phyloP scores from a whole-genome alignment of 192 early-diverging fungal species.

The Backusella australiensis region DNA sequence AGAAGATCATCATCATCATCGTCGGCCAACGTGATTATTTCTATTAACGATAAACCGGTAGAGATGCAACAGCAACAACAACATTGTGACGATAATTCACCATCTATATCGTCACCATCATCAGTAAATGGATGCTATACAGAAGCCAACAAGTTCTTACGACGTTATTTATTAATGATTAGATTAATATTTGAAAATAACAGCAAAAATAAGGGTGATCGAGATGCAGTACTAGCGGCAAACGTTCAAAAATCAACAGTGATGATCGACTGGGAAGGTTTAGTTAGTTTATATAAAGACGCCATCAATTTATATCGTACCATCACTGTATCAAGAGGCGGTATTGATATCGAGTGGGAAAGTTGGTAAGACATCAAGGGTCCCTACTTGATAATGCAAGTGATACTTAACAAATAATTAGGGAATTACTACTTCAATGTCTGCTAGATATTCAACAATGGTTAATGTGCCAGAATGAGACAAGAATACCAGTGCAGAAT shows the following conservation, averaged over 20 bases:
- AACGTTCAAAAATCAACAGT: background rate
- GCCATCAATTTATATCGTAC: slow-evolving; percentile 64
- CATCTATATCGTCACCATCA: background rate
- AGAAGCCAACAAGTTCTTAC: slow-evolving; percentile 60
- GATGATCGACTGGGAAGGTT: slow-evolving; percentile 40
- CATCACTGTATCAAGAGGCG: slow-evolving; percentile 44
- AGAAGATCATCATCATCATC: slow-evolving; percentile 28
- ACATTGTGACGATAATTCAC: background rate
- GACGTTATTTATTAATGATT: slow-evolving; percentile 69
- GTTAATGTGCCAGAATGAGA: slow-evolving; percentile 45
- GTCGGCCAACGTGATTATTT: slow-evolving; percentile 4
- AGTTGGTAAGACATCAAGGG: slow-evolving; percentile 41
- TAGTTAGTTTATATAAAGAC: slow-evolving; percentile 63
- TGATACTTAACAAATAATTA: slow-evolving; percentile 11
- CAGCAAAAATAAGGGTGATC: slow-evolving; percentile 11
- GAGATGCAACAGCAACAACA: background rate
- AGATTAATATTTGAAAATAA: slow-evolving; percentile 61
- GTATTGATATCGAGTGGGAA: slow-evolving; percentile 52
- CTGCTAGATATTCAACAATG: slow-evolving; percentile 64
- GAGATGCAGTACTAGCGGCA: background rate
- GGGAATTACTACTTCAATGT: slow-evolving; percentile 54
- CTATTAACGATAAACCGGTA: slow-evolving; percentile 1
- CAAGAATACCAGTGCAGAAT: slow-evolving; percentile 31
- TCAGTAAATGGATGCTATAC: slow-evolving; percentile 34
- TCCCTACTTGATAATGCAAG: background rate